These are phyloP conservation scores for Vachellia collinsii DNA, from an alignment of 306 rosid species.

Conservation along the genomic window DNA sequence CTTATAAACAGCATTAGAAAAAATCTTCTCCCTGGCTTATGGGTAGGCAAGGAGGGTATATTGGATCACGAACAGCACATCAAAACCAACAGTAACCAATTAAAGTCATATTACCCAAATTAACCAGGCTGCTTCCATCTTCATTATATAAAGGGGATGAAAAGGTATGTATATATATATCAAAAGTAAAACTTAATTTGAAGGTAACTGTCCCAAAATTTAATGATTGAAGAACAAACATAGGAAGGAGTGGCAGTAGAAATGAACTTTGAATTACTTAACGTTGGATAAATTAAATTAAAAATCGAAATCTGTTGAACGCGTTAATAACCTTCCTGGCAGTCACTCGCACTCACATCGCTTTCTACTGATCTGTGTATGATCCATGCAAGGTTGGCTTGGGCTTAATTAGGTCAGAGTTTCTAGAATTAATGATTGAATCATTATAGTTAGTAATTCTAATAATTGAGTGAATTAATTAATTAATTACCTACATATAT, in stretches of 20 bases:
- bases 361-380: neutral
- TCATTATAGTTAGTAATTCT: neutral
- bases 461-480: neutral
- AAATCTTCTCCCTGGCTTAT: no score
- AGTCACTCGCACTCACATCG: neutral
- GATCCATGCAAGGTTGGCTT: neutral
- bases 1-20: no score
- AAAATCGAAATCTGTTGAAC: neutral
- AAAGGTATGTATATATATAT: no score
- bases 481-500: neutral
- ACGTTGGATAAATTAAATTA: neutral
- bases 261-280: neutral
- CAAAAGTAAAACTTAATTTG: no score
- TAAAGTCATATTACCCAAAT: no score
- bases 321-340: neutral
- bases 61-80: no score
- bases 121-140: no score
- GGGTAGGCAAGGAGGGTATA: no score
- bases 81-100: no score
- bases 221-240: neutral
- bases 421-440: slow-evolving; percentile 1
- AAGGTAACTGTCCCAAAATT: neutral
- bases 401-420: neutral
- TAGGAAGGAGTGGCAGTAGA: neutral
- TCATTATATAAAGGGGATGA: no score